Evolutionary conservation across 2,329 filamentous ascomycete species (phyloP), one percentile per base, ranked within the genome.

Genomic region (Botrytis aclada): DNA sequence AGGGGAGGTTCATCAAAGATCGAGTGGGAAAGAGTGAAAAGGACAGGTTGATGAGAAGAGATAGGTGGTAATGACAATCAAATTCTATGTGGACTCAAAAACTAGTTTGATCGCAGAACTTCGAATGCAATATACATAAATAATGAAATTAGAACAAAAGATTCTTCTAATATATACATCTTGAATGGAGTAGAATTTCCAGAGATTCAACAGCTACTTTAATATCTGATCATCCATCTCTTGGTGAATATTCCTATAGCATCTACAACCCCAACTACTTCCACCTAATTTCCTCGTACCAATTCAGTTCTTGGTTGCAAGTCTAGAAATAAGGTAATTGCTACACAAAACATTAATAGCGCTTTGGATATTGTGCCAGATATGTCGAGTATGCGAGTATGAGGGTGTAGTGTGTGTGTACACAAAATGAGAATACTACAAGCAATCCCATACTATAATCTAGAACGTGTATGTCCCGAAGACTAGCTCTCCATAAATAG

Each of bases 41-140:
- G 6, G 3, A 47, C 12, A 1, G 9, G 12, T 47, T 25, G 1
- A 9, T 45, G 18, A 22, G 45, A 47, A 47, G 45, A 47, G 25
- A 1, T n/a, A 47, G 25, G 4, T n/a, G 0, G 10, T 51, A 14
- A 0, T n/a, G 47, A 5, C 0, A n/a, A n/a, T n/a, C 10, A 51
- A 51, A 10, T n/a, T 51, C 4, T 10, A 51, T 51, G 4, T 51
- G 4, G n/a, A 51, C 6, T 1, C 14, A n/a, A 5, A 51, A 51
- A n/a, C 6, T 14, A 6, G n/a, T n/a, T 3, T 6, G 10, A 51
- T 51, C 25, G 47, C 47, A n/a, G 10, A n/a, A n/a, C 10, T 51
- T 12, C 10, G 1, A n/a, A n/a, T 5, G 47, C 47, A 51, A 51
- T 4, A 1, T 51, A 14, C 1, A n/a, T n/a, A 51, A 25, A 14